A percentile compares a stretch with the other conserved stretches of the same genome.
Evolutionary conservation across 345 rosid genomes (phyloP).

Genomic region (Hibiscus trionum): DNA sequence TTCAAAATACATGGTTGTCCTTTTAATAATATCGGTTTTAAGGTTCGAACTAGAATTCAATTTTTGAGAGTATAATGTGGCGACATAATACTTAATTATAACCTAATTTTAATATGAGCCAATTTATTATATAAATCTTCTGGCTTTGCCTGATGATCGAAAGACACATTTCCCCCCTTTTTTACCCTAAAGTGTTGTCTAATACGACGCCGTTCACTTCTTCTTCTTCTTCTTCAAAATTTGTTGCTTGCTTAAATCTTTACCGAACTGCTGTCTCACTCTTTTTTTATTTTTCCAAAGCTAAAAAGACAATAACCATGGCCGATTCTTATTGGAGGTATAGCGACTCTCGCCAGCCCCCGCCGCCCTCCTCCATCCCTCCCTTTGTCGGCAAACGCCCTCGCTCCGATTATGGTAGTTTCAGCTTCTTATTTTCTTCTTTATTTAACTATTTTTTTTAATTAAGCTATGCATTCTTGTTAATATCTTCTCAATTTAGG

Average conservation of each 20-base stretch:
- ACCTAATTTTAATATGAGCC: too few relatives aligned
- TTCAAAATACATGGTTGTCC: too few relatives aligned
- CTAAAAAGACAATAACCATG: slow-evolving; percentile 20
- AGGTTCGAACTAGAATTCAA: too few relatives aligned
- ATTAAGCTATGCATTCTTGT: neutral
- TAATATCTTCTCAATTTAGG: slow-evolving; percentile 2
- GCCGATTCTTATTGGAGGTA: slow-evolving; percentile 47
- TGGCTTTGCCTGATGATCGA: too few relatives aligned
- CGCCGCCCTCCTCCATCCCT: slow-evolving; percentile 20
- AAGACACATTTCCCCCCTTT: neutral
- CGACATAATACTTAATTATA: too few relatives aligned
- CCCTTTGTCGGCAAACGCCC: slow-evolving; percentile 36
- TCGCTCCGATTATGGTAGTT: slow-evolving; percentile 38
- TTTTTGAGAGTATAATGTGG: too few relatives aligned
- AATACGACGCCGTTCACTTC: neutral
- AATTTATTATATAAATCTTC: too few relatives aligned
- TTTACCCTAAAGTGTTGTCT: neutral
- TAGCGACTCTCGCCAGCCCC: slow-evolving; percentile 23
- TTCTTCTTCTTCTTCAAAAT: neutral
- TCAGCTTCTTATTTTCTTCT: neutral
- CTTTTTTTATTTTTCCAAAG: neutral
- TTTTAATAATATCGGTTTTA: too few relatives aligned
- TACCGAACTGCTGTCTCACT: neutral
- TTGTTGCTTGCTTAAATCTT: neutral
- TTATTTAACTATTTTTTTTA: neutral